These are phyloP conservation scores for Paramyrothecium roridum DNA, from an alignment of 2,329 filamentous ascomycete genomes.

Conservation along the genomic window DNA sequence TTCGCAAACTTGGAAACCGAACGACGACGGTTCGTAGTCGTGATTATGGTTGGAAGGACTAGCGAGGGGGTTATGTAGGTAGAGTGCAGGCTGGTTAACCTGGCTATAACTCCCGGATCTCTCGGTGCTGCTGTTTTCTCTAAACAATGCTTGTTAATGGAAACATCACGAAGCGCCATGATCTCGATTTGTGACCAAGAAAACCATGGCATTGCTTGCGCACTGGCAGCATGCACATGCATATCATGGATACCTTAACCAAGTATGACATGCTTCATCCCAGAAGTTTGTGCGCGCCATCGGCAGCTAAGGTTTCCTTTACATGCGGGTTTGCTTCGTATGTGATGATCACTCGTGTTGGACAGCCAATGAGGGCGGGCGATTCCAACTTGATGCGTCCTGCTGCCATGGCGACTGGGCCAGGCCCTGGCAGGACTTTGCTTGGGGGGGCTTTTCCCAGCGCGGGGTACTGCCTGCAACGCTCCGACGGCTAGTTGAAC, in stretches of 20 bases:
- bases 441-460: neutral
- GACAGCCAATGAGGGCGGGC: constrained; percentile 15
- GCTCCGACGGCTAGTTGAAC: neutral
- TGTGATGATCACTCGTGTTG: neutral
- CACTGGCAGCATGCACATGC: neutral
- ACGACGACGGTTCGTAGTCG: too few relatives aligned
- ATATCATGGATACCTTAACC: neutral
- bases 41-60: too few relatives aligned
- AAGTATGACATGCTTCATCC: neutral
- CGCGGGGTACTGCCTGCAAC: constrained; percentile 1
- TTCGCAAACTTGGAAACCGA: too few relatives aligned
- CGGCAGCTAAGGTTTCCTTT: neutral
- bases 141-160: too few relatives aligned
- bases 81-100: too few relatives aligned
- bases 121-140: too few relatives aligned
- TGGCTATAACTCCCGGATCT: too few relatives aligned
- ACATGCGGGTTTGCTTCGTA: neutral
- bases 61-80: too few relatives aligned
- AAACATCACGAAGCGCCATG: too few relatives aligned
- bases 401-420: constrained; percentile 26
- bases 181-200: too few relatives aligned
- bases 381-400: neutral
- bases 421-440: neutral
- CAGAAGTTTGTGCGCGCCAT: neutral
- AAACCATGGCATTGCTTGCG: too few relatives aligned